phyloP scores from a whole-genome alignment of 1,139 yeast species.

The Spencermartinsiella ligniputridi region DNA sequence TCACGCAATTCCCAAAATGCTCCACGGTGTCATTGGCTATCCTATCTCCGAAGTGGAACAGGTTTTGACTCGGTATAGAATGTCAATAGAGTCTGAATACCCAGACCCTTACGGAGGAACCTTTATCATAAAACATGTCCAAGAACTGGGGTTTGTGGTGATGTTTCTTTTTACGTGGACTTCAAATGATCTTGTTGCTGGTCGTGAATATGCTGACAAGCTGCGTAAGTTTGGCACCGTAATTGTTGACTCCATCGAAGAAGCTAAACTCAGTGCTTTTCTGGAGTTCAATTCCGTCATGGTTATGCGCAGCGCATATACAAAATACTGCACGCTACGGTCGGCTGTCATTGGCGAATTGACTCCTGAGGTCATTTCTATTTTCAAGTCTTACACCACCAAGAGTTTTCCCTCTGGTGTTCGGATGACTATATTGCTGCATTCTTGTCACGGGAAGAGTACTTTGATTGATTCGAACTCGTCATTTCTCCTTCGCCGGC shows the following conservation, averaged over 20 bases:
- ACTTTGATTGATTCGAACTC: neutral
- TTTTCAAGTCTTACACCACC: neutral
- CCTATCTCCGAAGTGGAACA: neutral
- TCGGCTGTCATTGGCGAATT: neutral
- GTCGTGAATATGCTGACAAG: neutral
- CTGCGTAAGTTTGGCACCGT: neutral
- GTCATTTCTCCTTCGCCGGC: neutral
- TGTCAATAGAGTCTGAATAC: neutral
- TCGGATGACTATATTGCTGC: neutral
- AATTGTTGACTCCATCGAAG: neutral
- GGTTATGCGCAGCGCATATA: neutral
- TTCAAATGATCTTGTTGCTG: neutral
- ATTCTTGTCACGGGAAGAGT: constrained; percentile 1
- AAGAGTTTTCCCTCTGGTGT: neutral
- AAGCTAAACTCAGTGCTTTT: neutral
- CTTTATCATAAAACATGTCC: neutral
- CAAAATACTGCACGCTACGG: neutral
- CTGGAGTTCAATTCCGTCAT: neutral
- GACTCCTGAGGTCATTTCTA: neutral
- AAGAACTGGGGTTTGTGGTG: neutral
- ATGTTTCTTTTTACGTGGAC: constrained; percentile 1
- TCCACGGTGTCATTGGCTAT: neutral
- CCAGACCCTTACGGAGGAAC: constrained; percentile 1
- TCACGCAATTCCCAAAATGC: constrained; percentile 1
- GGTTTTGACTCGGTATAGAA: neutral